Percentiles rank a stretch among this genome's conserved stretches.
phyloP scores from a whole-genome alignment of 495 filamentous ascomycete genomes.

The Recurvomyces mirabilis region DNA sequence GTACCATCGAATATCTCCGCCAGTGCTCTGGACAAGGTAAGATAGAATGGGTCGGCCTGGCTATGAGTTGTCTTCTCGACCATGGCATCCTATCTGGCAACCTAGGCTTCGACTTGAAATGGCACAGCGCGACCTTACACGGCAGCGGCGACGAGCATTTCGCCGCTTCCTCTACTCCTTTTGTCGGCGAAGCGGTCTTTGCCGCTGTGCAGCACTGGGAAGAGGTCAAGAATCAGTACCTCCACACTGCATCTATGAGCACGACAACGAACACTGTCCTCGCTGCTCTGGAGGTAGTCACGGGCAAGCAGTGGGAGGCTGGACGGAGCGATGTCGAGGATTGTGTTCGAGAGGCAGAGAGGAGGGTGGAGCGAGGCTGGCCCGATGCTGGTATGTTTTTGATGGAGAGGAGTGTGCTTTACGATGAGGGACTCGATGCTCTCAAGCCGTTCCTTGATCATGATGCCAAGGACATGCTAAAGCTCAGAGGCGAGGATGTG shows the following conservation, averaged over 20 bases:
- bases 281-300: conserved; percentile 8
- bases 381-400: conserved; percentile 21
- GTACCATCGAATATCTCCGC: conserved; percentile 12
- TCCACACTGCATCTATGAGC: conserved; percentile 18
- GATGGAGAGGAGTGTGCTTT: conserved; percentile 23
- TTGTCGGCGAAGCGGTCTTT: conserved; percentile 18
- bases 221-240: conserved; percentile 19
- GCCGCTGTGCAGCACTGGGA: conserved; percentile 21
- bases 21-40: not conserved
- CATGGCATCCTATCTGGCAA: conserved; percentile 14
- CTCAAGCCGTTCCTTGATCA: conserved; percentile 7
- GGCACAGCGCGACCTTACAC: conserved; percentile 24
- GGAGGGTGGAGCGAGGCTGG: conserved; percentile 21
- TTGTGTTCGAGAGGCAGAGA: conserved; percentile 21
- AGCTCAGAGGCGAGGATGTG: conserved; percentile 14
- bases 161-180: conserved; percentile 17
- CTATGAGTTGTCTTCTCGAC: conserved; percentile 21
- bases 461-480: conserved; percentile 14
- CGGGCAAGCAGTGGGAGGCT: conserved; percentile 18
- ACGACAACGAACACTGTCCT: conserved; percentile 20
- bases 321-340: conserved; percentile 15
- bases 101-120: conserved; percentile 24
- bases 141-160: conserved; percentile 21
- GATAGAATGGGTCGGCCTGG: conserved; percentile 20
- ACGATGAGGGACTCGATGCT: conserved; percentile 18